Percentiles rank a stretch among this genome's conserved stretches.
Evolutionary conservation across 202 grass and related monocot genomes (phyloP).

Genomic region (Tripidium arundinaceum): DNA sequence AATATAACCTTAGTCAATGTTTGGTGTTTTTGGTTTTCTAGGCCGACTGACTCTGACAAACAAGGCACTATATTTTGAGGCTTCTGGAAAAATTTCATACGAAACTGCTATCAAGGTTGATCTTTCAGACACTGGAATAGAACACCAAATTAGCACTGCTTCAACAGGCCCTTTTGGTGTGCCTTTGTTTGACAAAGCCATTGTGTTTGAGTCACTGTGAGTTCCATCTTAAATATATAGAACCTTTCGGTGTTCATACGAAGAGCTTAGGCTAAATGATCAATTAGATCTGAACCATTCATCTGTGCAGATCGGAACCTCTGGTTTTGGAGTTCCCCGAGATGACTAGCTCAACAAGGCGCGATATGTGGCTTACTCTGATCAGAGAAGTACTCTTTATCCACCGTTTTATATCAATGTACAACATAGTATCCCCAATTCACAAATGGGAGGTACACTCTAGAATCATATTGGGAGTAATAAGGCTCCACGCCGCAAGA

Average conservation of each 20-base stretch:
- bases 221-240: slow-evolving; percentile 28
- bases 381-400: slow-evolving; percentile 69
- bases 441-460: slow-evolving; percentile 72
- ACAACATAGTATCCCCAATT: slow-evolving; percentile 54
- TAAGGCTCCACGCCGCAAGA: slow-evolving; percentile 88
- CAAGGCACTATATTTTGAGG: slow-evolving; percentile 86
- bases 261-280: neutral
- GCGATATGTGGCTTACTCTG: slow-evolving; percentile 83
- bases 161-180: slow-evolving; percentile 88
- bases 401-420: slow-evolving; percentile 67
- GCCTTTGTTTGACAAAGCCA: too few relatives aligned
- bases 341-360: slow-evolving; percentile 86
- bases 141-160: slow-evolving; percentile 64
- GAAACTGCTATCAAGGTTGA: slow-evolving; percentile 63
- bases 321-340: slow-evolving; percentile 87
- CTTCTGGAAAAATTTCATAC: slow-evolving; percentile 63
- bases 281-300: slow-evolving; percentile 18
- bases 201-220: too few relatives aligned
- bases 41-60: slow-evolving; percentile 83
- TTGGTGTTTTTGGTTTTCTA: slow-evolving; percentile 26
- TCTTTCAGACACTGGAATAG: slow-evolving; percentile 49
- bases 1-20: neutral
- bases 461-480: slow-evolving; percentile 64
- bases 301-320: slow-evolving; percentile 62
- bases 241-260: neutral